Conservation (phyloP, 1,284 basidiomycete genomes). For the Puccinia novopanici region DNA sequence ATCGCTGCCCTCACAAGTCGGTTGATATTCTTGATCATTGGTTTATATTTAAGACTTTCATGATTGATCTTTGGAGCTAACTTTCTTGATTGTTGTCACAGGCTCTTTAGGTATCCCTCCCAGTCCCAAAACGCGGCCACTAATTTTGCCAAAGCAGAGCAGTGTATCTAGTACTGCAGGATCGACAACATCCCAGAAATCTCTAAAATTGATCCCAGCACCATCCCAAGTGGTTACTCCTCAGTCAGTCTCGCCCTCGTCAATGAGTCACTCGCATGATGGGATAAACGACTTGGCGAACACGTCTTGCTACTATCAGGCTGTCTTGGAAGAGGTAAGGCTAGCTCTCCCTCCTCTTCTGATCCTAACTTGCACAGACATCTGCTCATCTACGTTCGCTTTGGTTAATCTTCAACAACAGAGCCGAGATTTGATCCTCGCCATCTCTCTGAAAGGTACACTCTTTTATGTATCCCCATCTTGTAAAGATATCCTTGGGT, state of each 20-base stretch:
- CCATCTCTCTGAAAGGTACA: slow-evolving; percentile 40
- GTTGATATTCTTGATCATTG: not conserved
- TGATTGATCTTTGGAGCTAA: not conserved
- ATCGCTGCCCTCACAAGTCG: slow-evolving; percentile 16
- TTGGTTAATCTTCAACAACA: not conserved
- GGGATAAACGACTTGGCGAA: not conserved
- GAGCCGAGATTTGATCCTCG: slow-evolving; percentile 31
- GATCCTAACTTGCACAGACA: not conserved
- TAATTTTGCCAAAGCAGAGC: not conserved
- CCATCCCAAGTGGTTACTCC: not conserved
- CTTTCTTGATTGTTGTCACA: not conserved
- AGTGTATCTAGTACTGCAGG: not conserved
- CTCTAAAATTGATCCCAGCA: not conserved
- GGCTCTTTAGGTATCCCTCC: slow-evolving; percentile 13
- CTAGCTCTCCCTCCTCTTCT: not conserved
- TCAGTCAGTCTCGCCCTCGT: not conserved
- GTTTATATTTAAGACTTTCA: not conserved
- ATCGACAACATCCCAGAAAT: not conserved
- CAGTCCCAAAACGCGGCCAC: not conserved
- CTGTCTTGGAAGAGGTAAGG: slow-evolving; percentile 28
- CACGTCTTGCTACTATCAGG: not conserved
- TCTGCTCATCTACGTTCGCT: not conserved
- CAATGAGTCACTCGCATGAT: not conserved
- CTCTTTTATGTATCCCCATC: slow-evolving; percentile 35
- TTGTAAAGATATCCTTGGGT: slow-evolving; percentile 21